These are phyloP conservation scores for Hansenula lynferdii DNA, from an alignment of 1,139 yeast species.

Conservation along the genomic window DNA sequence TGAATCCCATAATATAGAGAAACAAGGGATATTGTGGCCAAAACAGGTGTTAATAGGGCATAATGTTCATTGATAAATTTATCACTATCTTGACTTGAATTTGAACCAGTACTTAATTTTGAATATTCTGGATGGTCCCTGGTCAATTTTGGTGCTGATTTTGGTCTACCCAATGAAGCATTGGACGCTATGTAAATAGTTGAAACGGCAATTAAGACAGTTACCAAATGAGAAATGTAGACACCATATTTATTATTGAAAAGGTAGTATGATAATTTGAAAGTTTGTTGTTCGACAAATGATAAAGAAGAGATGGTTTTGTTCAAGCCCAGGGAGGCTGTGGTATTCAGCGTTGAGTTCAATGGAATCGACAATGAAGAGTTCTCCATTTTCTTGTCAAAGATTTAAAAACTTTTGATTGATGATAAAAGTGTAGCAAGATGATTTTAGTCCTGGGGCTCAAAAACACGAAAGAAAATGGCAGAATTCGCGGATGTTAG, in stretches of 20 bases:
- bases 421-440: too few species aligned
- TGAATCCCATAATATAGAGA: slow-evolving; percentile 34
- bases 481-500: too few species aligned
- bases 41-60: slow-evolving; percentile 37
- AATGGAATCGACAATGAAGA: too few species aligned
- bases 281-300: neutral
- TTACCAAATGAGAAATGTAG: neutral
- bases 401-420: too few species aligned
- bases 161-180: neutral
- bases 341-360: too few species aligned
- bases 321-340: too few species aligned
- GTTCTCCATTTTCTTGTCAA: too few species aligned
- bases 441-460: too few species aligned
- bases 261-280: neutral
- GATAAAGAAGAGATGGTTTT: neutral
- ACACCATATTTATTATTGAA: slow-evolving; percentile 1
- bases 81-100: slow-evolving; percentile 6
- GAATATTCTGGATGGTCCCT: neutral
- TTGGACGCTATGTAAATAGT: neutral
- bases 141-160: neutral
- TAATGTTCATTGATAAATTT: slow-evolving; percentile 22
- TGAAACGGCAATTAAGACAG: neutral
- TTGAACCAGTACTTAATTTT: neutral
- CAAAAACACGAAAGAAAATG: too few species aligned
- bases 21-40: slow-evolving; percentile 32